phyloP scores from a whole-genome alignment of 1,284 basidiomycete genomes.

The Cryptococcus sp. region DNA sequence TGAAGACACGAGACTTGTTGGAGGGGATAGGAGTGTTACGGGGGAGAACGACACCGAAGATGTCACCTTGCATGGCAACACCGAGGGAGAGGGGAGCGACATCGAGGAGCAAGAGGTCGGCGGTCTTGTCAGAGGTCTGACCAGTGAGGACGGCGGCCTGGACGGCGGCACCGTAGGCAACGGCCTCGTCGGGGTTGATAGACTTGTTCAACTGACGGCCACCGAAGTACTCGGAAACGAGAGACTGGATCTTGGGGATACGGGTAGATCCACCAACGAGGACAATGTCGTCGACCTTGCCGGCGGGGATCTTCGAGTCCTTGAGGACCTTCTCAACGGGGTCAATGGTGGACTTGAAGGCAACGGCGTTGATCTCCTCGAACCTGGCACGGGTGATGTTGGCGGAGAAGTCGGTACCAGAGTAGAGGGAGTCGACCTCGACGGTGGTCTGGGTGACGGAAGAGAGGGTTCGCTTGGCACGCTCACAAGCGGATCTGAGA shows the following conservation, averaged over 20 bases:
- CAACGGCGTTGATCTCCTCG: conserved; percentile 96
- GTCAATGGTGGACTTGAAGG: conserved; percentile 95
- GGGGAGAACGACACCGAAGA: conserved; percentile 94
- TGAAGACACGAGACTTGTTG: conserved; percentile 94
- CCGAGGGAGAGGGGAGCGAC: conserved; percentile 94
- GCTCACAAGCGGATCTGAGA: conserved; percentile 96
- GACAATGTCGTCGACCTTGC: conserved; percentile 97
- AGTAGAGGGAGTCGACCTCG: conserved; percentile 96
- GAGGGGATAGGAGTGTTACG: conserved; percentile 97
- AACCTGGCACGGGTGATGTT: conserved; percentile 98
- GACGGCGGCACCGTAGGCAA: conserved; percentile 98
- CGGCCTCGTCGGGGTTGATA: conserved; percentile 99
- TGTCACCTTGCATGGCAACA: conserved; percentile 98
- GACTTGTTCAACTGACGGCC: conserved; percentile 93
- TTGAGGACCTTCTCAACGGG: conserved; percentile 98
- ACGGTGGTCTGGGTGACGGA: conserved; percentile 96
- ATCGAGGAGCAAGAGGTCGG: conserved; percentile 91
- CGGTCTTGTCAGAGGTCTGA: conserved; percentile 93
- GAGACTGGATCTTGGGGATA: conserved; percentile 97
- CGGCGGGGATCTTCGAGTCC: conserved; percentile 93
- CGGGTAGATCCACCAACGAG: conserved; percentile 97
- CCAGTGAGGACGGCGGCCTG: conserved; percentile 97
- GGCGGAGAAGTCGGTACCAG: conserved; percentile 98
- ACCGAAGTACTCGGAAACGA: conserved; percentile 98
- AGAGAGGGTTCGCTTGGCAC: conserved; percentile 97